Evolutionary conservation across 2,329 filamentous ascomycete genomes (phyloP), one percentile per base, ranked within the genome.

Genomic region (Zelopaecilomyces penicillatus): DNA sequence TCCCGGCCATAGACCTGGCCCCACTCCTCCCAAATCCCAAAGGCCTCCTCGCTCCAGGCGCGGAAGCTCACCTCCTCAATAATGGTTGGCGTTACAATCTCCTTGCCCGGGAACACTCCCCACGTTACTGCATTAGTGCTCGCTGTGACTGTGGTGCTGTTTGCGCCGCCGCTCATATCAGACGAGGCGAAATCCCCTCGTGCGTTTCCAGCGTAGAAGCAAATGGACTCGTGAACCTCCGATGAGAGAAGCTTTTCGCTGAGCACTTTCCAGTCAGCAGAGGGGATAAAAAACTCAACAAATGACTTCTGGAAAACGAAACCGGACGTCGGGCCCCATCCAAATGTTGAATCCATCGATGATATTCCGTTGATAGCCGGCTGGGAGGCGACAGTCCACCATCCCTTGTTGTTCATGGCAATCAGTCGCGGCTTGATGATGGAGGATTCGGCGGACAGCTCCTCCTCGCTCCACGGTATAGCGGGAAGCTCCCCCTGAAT

Each of bases 231-330:
- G 40, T 80, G 73, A 11, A 78, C 68, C 43, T 79, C 78, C 32
- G 76, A 66, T 8, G 67, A 68, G 42, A 65, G 60, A 37, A 97
- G 76, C 47, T 79, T 76, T 4, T 74, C 71, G 51, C 78, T 76
- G 30, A 98, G 73, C 1, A 62, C 62, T 11, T 68, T 64, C 82
- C 89, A 97, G 61, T 91, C 86, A 0, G 75, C 64, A 0, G 73
- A 68, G 0, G 90, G 82, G 46, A 95, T 69, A 73, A 98, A 98
- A 68, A 97, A 88, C 64, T 98, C 93, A 42, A 98, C 89, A 64
- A 98, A 98, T 0, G 91, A 85, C 67, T 97, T 98, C 60, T 98
- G 93, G 71, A 96, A 98, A 39, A 97, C 89, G 62, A 95, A 97
- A 12, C 93, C 93, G 56, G 90, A 83, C 41, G 77, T 78, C 0